phyloP scores from a whole-genome alignment of 495 filamentous ascomycete species.

The Schizothecium vesticola region DNA sequence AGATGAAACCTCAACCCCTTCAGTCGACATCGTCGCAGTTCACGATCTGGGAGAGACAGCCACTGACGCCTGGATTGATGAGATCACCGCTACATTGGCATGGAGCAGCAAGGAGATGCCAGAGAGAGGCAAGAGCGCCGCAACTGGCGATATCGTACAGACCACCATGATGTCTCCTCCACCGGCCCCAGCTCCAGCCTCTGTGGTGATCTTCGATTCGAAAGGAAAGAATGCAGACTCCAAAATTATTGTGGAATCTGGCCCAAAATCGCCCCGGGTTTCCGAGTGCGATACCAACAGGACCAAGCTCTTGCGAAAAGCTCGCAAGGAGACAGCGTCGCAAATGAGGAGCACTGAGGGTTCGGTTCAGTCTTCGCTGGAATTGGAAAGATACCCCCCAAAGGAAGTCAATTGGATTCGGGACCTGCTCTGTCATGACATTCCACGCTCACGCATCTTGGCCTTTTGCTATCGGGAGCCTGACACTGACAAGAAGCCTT shows the following conservation, averaged over 20 bases:
- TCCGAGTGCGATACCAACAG: not conserved
- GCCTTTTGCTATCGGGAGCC: conserved; percentile 5
- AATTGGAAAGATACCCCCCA: not conserved
- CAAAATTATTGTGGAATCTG: not conserved
- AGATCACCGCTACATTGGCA: not conserved
- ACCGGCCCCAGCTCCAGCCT: too few species aligned
- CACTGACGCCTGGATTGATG: conserved; percentile 11
- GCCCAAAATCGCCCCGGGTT: not conserved
- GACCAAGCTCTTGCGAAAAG: not conserved
- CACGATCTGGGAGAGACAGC: conserved; percentile 13
- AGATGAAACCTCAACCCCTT: not conserved
- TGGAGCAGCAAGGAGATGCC: not conserved
- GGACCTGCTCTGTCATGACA: conserved; percentile 8
- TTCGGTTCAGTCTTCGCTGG: not conserved
- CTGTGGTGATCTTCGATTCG: too few species aligned
- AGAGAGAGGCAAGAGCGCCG: not conserved
- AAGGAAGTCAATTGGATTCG: conserved; percentile 11
- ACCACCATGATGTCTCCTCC: not conserved
- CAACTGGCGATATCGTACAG: not conserved
- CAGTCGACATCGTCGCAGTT: conserved; percentile 15
- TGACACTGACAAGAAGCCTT: not conserved
- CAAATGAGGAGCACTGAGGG: not conserved
- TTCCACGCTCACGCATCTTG: conserved; percentile 5
- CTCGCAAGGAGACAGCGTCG: not conserved
- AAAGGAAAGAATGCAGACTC: not conserved